Evolutionary conservation across 805 yeast genomes (phyloP), one percentile per base, ranked within the genome.

Genomic region (Schwanniomyces occidentalis): DNA sequence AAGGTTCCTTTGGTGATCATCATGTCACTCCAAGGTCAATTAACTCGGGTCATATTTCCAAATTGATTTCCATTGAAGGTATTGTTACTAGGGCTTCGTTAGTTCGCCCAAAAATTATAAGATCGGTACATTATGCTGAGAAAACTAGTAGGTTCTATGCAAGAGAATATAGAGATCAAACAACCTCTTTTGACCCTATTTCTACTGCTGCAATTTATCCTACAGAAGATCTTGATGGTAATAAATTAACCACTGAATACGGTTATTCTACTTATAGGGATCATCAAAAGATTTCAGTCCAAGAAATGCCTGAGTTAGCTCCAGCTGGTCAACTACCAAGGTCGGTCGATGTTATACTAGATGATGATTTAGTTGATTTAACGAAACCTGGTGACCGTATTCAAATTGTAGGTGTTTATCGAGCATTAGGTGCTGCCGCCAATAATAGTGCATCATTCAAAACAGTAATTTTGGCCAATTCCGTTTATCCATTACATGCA

Each of bases 301-400:
- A 93, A 61, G 99, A 93, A 65, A 86, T 93, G 87, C 98, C 99
- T 1, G 98, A 93, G 65, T 73, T 82, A 44, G 96, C 98, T 1
- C 99, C 98, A 10, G 95, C 98, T 0, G 99, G 99, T 37, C 98
- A 91, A 64, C 71, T 93, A 44, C 99, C 99, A 22, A 74, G 98
- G 51, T 82, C 95, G 2, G 75, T 93, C 22, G 99, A 93, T 54
- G 84, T 91, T 16, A 78, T 91, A n/a, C 65, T 93, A 51, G 96
- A 91, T 58, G 97, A 90, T 52, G 99, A 93, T 56, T 71, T 93
- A 44, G 98, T 93, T 2, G 99, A 93, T 57, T 68, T 64, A 37
- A 84, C 86, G 30, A 93, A 93, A 58, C 98, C 99, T 0, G 99
- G 99, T 51, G 99, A 93, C 59, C 77, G 99, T 56, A 81, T 90